Evolutionary conservation across 148 eudicot species (phyloP).

Genomic region (Talinum fruticosum): DNA sequence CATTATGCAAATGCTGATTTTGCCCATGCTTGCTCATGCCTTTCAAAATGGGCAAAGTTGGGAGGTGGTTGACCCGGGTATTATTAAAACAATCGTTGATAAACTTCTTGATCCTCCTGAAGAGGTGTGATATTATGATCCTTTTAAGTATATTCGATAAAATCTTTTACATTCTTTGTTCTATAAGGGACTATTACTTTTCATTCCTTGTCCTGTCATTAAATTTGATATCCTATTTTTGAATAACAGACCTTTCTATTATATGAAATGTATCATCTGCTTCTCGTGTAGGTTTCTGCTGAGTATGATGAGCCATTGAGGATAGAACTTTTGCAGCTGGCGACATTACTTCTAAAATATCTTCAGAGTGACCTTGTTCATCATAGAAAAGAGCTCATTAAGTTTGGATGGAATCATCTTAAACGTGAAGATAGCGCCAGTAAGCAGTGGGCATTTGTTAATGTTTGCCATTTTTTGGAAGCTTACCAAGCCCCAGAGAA

Average conservation of each 20-base stretch:
- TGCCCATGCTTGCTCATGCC: constrained; percentile 97
- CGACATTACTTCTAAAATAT: constrained; percentile 89
- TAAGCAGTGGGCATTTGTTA: constrained; percentile 99
- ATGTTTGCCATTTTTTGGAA: constrained; percentile 98
- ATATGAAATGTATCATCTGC: neutral
- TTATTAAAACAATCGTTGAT: constrained; percentile 84
- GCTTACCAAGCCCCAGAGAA: constrained; percentile 99
- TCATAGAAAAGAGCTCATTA: constrained; percentile 94
- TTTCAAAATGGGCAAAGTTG: constrained; percentile 94
- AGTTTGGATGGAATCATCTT: constrained; percentile 99
- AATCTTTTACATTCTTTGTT: neutral
- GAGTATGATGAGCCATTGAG: constrained; percentile 98
- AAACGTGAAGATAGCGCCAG: constrained; percentile 99
- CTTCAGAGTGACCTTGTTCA: constrained; percentile 93
- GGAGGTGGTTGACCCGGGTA: constrained; percentile 91
- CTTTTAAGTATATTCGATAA: neutral
- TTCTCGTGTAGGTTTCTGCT: constrained; percentile 68
- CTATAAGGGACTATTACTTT: neutral
- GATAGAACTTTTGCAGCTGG: constrained; percentile 94
- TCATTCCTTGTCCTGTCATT: neutral
- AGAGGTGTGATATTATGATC: constrained; percentile 62
- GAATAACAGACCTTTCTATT: neutral
- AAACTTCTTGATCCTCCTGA: constrained; percentile 97
- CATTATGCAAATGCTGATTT: constrained; percentile 96
- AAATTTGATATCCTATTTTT: neutral